Evolutionary conservation across 805 yeast genomes (phyloP), one percentile per base, ranked within the genome.

Genomic region (Metschnikowia gelsemii): DNA sequence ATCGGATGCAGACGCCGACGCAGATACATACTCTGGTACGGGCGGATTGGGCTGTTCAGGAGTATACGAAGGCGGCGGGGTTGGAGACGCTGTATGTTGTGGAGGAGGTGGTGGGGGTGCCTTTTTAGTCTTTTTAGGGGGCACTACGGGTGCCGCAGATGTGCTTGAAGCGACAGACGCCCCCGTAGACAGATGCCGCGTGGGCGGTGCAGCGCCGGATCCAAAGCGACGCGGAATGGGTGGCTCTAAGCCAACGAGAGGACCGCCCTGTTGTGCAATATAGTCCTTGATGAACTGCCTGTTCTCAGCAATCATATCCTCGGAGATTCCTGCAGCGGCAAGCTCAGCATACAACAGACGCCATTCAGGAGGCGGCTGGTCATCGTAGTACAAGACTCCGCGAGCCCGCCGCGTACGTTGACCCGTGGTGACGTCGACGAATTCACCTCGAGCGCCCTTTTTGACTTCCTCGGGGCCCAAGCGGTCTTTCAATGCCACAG

Each of bases 251-350:
- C 95, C 95, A 21, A 84, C 84, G 62, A 91, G 66, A 23, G 93
- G 83, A 17, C 90, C 85, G 40, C 93, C 87, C 58, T 80, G 82
- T 54, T 82, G 70, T 3, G 79, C 66, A 44, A 87, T 84, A 56
- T 84, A 87, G 40, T 81, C 82, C 59, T 85, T 87, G 56, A 87
- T 85, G 59, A 87, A 86, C 45, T 84, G 86, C 45, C 89, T 71
- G 57, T 87, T 86, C 39, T 85, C 91, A 0, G 90, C 93, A 59
- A 87, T 87, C 90, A 85, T 83, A 51, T 87, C 95, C 55, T 87
- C 95, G 1, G 87, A 63, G 43, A 87, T 87, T 0, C 96, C 96
- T 40, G 84, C 83, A 14, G 76, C 71, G 29, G 82, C 91, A 40
- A 87, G 70, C 55, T 84, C 89, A 7, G 75, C 65, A 50, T 87